Evolutionary conservation across 108 stramenopile species (phyloP), one percentile per base, ranked within the genome.

Genomic region (Halocafeteria seosinensis): DNA sequence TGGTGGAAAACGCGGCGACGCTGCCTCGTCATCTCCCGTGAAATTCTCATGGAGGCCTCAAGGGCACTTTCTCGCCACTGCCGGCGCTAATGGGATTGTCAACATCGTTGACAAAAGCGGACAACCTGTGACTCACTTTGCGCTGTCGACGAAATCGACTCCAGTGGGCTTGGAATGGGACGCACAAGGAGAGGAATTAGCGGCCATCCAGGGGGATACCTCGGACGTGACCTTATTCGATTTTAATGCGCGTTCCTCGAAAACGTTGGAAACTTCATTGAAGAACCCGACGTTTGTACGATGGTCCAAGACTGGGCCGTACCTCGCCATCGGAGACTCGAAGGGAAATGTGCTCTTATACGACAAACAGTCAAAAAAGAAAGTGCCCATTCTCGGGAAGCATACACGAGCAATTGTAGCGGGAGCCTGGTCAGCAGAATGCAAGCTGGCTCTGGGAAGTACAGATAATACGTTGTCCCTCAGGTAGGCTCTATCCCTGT

Each of bases 281-380:
- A 71, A 78, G 34, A 69, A 78, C 38, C 80, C 80, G 0, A 71
- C 62, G 0, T 83, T 74, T 47, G 34, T 84, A 24, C 62, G 69
- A 13, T 84, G 82, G 82, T 68, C 73, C 12, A 11, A 32, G 31
- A 31, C 27, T 17, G 74, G 76, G 8, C 78, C 82, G 11, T 79
- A 80, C 37, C 64, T 84, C 4, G 82, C 68, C 36, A 61, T 80
- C 0, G 82, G 79, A 3, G 76, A 71, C 31, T 71, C 50, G 29
- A 78, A 80, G 50, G 82, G 82, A 4, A 77, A 75, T 77, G 25
- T 84, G 9, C 36, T 80, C 4, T 42, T 84, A 33, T 84, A 81
- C 64, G 77, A 81, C 66, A 72, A 73, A 11, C 50, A 35, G n/a
- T 70, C 74, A 9, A 34, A 72, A 9, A 76, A 69, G 5, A 81